Evolutionary conservation across 192 early-diverging fungal genomes (phyloP).

Genomic region (Haplosporangium gracile): DNA sequence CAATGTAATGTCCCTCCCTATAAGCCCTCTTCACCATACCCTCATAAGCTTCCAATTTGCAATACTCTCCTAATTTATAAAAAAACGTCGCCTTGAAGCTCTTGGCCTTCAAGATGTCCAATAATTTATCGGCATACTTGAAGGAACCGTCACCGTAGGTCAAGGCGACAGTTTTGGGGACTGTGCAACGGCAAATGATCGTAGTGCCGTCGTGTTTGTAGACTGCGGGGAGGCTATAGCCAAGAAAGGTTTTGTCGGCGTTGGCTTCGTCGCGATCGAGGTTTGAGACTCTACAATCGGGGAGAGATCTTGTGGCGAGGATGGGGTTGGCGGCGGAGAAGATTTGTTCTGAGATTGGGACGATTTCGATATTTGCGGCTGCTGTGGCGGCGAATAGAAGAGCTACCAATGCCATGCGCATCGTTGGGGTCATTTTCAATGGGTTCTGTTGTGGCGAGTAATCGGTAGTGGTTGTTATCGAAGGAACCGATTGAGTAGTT

Average conservation of each 20-base stretch:
- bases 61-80: slow-evolving; percentile 43
- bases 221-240: background rate
- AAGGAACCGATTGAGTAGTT: no score
- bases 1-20: slow-evolving; percentile 71
- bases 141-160: slow-evolving; percentile 76
- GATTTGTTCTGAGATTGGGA: background rate
- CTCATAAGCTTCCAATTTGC: slow-evolving; percentile 37
- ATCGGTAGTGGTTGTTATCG: background rate
- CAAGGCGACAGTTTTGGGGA: slow-evolving; percentile 60
- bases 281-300: background rate
- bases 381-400: background rate
- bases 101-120: slow-evolving; percentile 32
- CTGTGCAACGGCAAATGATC: slow-evolving; percentile 47
- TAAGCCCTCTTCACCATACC: slow-evolving; percentile 61
- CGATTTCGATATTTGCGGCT: background rate
- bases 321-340: background rate
- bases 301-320: background rate
- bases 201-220: background rate
- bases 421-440: background rate
- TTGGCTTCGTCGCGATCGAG: background rate
- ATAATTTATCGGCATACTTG: slow-evolving; percentile 16
- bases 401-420: background rate
- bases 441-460: background rate
- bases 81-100: slow-evolving; percentile 51
- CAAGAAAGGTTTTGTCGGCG: background rate